These are phyloP conservation scores for Aspergillus pseudonomiae DNA, from an alignment of 2,329 filamentous ascomycete genomes.

Conservation along the genomic window DNA sequence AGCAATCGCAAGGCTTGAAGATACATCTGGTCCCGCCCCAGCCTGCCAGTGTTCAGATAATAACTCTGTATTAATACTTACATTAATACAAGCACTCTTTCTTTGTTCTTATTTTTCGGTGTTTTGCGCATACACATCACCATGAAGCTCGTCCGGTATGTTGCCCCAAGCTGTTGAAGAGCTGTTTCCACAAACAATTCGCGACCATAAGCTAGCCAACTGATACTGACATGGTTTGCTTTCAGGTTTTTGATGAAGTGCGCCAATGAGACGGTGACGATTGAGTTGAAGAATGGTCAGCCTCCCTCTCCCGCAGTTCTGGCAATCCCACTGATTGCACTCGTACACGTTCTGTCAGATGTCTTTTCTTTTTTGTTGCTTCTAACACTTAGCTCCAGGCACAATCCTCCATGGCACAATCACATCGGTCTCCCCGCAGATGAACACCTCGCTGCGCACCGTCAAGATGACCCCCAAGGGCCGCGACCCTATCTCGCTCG, in stretches of 20 bases:
- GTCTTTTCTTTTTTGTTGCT: neutral
- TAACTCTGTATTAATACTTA: neutral
- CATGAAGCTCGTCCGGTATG: conserved; percentile 98
- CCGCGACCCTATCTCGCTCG: conserved; percentile 83
- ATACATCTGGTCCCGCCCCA: neutral
- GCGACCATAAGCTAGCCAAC: neutral
- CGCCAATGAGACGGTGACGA: conserved; percentile 95
- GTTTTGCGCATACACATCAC: conserved; percentile 42
- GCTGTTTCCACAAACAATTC: neutral
- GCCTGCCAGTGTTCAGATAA: neutral
- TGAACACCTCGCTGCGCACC: conserved; percentile 95
- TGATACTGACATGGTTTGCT: neutral
- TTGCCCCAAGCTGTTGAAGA: conserved; percentile 18
- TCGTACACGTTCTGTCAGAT: neutral
- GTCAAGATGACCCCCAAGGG: conserved; percentile 95
- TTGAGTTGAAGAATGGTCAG: conserved; percentile 96
- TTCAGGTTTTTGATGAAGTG: conserved; percentile 98
- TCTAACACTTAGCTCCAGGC: conserved; percentile 54
- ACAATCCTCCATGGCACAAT: conserved; percentile 97
- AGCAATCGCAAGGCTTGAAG: conserved; percentile 2
- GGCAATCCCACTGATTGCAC: conserved; percentile 4
- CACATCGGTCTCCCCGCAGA: conserved; percentile 92
- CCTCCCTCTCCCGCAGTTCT: conserved; percentile 2
- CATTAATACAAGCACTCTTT: neutral
- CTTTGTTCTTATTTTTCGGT: neutral